Evolutionary conservation across 2,329 filamentous ascomycete genomes (phyloP).

Genomic region (Kalmusia sp.): DNA sequence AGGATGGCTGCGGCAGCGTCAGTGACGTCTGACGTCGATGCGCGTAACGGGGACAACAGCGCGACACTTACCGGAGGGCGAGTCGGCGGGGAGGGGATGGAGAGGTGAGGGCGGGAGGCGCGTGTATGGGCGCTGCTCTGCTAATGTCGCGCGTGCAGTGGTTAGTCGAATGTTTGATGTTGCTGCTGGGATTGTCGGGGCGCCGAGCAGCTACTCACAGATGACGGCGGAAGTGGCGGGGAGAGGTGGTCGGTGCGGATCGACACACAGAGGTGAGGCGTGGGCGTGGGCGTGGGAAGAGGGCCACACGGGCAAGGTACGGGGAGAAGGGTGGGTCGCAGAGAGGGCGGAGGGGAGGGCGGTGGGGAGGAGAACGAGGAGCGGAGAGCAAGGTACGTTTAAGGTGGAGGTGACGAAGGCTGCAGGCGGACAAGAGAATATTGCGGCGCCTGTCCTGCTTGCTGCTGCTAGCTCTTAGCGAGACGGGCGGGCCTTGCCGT

Average conservation of each 20-base stretch:
- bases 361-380: conserved; percentile 9
- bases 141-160: conserved; percentile 23
- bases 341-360: conserved; percentile 23
- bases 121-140: conserved; percentile 16
- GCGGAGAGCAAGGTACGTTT: conserved; percentile 21
- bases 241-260: conserved; percentile 39
- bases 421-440: conserved; percentile 22
- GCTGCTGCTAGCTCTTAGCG: conserved; percentile 40
- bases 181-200: conserved; percentile 19
- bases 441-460: conserved; percentile 24
- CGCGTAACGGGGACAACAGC: conserved; percentile 21
- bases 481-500: conserved; percentile 37
- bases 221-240: conserved; percentile 42
- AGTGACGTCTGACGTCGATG: conserved; percentile 40
- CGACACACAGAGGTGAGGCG: conserved; percentile 23
- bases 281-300: conserved; percentile 12
- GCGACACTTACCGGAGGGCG: conserved; percentile 25
- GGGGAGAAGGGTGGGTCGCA: conserved; percentile 21
- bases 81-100: conserved; percentile 10
- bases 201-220: conserved; percentile 35
- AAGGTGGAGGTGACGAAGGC: conserved; percentile 24
- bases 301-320: conserved; percentile 26
- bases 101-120: conserved; percentile 17
- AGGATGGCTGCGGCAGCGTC: conserved; percentile 38
- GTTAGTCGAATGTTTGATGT: conserved; percentile 33